Evolutionary conservation across 2,329 filamentous ascomycete genomes (phyloP).

Genomic region (Venturia nashicola): DNA sequence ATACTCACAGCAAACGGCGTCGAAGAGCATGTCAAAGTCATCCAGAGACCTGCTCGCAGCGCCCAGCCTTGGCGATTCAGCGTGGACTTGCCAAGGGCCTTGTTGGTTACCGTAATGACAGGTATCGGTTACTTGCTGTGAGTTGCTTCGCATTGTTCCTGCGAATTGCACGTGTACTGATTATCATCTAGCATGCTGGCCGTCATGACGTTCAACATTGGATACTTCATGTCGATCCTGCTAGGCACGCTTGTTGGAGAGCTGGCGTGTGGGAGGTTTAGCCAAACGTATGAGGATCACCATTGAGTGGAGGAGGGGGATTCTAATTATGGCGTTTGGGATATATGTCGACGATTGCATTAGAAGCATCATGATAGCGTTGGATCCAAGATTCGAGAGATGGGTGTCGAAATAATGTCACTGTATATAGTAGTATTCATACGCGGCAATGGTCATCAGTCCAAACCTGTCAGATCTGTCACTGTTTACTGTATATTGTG

Average conservation of each 20-base stretch:
- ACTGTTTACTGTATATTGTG: background rate
- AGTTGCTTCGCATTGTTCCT: constrained; percentile 28
- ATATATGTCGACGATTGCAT: background rate
- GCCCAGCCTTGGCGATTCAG: constrained; percentile 67
- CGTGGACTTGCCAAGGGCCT: constrained; percentile 63
- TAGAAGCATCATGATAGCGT: background rate
- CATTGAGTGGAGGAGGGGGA: constrained; percentile 13
- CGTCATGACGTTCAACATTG: constrained; percentile 81
- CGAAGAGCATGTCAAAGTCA: constrained; percentile 68
- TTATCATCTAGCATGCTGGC: constrained; percentile 61
- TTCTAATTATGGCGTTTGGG: background rate
- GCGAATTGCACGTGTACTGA: background rate
- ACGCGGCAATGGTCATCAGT: background rate
- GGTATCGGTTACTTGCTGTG: constrained; percentile 78
- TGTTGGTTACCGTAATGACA: constrained; percentile 57
- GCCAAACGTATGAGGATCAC: constrained; percentile 30
- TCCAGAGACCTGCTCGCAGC: constrained; percentile 43
- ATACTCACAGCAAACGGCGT: constrained; percentile 62
- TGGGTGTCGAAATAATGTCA: background rate
- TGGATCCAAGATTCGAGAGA: background rate
- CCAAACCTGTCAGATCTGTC: background rate
- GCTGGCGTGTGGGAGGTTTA: constrained; percentile 62
- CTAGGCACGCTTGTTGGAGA: constrained; percentile 77
- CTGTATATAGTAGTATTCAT: background rate
- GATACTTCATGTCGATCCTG: constrained; percentile 73